Base-by-base conservation (phyloP, 2,329 filamentous ascomycete species). In the Eutypa lata region DNA sequence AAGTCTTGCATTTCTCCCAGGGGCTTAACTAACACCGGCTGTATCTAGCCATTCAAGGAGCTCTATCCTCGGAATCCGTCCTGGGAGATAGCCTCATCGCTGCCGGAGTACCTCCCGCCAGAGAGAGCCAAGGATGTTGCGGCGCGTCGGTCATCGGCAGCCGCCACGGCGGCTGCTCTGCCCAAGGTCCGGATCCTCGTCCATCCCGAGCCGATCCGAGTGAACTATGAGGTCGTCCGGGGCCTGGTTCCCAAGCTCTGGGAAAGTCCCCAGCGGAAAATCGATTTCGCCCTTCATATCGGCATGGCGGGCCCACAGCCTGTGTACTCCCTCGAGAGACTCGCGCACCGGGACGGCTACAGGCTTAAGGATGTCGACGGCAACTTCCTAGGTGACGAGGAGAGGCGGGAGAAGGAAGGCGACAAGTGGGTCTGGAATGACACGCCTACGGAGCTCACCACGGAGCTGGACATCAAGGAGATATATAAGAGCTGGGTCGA, bases 21-120 rank as follows among this genome's bases (percentile, higher is more conserved):
- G n/a, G n/a, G n/a, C n/a, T n/a, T n/a, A n/a, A n/a, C n/a, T 47
- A 35, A 45, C 38, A 42, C 35, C 43, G 13, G n/a, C n/a, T 46
- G 13, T 50, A 31, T 50, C 55, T 58, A 93, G 89, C 87, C 91
- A 1, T 96, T 95, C 70, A 85, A 87, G 61, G 77, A 73, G n/a
- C 74, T 86, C 44, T 86, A 86, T 65, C 82, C 85, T 26, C 74
- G 86, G 54, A 96, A 96, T 66, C 90, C 91, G 8, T 91, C 90
- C 3, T 92, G 84, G 80, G 82, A 92, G 65, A 92, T 96, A 65
- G 84, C 88, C 47, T 78, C 76, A 24, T 76, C 74, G 19, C 81
- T 95, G n/a, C 86, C 90, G 3, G 69, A 79, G 2, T 79, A 81
- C 60, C 79, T 92, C 5, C 81, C 84, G 2, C 72, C 77, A 1